A percentile compares a stretch with the other conserved stretches of the same genome.
Conservation (phyloP, 164 flowering plant genomes). For the Umbilicus rupestris region DNA sequence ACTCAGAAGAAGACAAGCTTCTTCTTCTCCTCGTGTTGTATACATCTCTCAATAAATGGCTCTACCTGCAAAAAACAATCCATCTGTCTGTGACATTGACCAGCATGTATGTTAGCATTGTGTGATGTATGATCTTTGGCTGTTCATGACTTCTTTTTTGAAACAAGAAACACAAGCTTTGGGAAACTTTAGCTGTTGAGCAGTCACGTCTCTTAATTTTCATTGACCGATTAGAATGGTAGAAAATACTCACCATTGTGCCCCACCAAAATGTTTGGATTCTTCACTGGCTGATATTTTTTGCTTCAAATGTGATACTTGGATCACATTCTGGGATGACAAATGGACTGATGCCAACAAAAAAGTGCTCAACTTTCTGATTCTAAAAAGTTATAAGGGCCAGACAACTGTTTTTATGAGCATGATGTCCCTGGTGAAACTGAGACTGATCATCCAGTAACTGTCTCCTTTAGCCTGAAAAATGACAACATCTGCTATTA, state of each 20-base stretch:
- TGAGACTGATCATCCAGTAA: not conserved
- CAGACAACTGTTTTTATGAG: not conserved
- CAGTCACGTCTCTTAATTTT: not conserved
- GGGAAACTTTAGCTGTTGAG: not conserved
- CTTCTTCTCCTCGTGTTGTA: not conserved
- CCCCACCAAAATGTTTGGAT: not conserved
- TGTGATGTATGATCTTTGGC: not conserved
- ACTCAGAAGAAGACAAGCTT: slow-evolving; percentile 3
- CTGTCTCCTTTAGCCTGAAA: not conserved
- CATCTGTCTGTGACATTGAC: not conserved
- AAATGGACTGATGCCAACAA: not conserved
- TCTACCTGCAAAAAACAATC: not conserved
- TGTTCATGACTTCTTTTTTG: too few species aligned
- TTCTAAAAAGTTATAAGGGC: not conserved
- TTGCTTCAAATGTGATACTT: too few species aligned
- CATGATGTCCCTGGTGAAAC: not conserved
- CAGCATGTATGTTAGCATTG: not conserved
- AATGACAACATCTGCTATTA: not conserved
- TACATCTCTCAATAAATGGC: not conserved
- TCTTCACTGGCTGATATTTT: too few species aligned
- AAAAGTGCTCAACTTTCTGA: not conserved
- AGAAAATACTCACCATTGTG: not conserved
- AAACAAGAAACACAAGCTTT: not conserved
- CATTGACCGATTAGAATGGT: not conserved
- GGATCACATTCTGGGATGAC: not conserved